Evolutionary conservation across 2,329 filamentous ascomycete genomes (phyloP).

Genomic region (Neurospora crassa): DNA sequence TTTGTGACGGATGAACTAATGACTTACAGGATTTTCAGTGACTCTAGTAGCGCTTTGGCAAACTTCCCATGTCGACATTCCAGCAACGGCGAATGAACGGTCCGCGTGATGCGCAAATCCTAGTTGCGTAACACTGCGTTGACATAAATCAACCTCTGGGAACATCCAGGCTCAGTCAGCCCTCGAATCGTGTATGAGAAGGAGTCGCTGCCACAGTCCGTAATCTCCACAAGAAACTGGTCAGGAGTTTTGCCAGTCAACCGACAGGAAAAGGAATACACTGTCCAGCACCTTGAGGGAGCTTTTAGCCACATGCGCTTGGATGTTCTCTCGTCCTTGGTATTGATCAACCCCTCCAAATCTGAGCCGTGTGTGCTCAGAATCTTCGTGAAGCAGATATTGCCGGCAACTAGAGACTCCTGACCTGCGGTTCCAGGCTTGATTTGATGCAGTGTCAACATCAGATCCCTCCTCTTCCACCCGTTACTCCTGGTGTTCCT

Average conservation of each 20-base stretch:
- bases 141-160: constrained; percentile 15
- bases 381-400: constrained; percentile 20
- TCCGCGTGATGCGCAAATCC: constrained; percentile 21
- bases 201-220: constrained; percentile 4
- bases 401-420: constrained; percentile 1
- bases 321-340: not conserved
- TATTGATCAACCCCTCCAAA: constrained; percentile 12
- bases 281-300: constrained; percentile 7
- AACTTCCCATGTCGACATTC: constrained; percentile 17
- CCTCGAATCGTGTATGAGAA: constrained; percentile 19
- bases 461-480: constrained; percentile 13
- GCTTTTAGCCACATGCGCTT: constrained; percentile 13
- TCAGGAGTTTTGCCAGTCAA: not conserved
- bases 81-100: constrained; percentile 1
- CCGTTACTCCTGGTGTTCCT: constrained; percentile 12
- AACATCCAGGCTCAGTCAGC: not conserved
- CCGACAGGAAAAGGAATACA: constrained; percentile 13
- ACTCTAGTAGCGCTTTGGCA: constrained; percentile 17
- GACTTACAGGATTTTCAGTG: constrained; percentile 17
- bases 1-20: not conserved
- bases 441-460: constrained; percentile 12
- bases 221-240: constrained; percentile 13
- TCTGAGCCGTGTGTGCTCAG: constrained; percentile 20
- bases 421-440: not conserved
- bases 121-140: constrained; percentile 24